These are phyloP conservation scores for Bothriochloa decipiens DNA, from an alignment of 176 grass and related monocot species.

Conservation along the genomic window DNA sequence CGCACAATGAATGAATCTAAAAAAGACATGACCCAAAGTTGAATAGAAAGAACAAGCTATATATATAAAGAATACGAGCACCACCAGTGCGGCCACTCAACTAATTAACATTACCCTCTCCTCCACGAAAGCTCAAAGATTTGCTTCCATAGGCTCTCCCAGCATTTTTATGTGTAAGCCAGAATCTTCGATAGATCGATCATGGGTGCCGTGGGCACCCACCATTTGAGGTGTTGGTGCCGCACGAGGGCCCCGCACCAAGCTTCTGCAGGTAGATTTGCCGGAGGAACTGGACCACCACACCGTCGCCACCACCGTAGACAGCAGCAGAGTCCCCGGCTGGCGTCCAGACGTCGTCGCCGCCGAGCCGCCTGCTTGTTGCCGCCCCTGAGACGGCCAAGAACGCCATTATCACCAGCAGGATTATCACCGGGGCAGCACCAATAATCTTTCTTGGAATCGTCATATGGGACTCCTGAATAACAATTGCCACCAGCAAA, in stretches of 20 bases:
- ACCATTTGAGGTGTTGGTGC: constrained; percentile 46
- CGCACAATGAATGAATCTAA: not conserved
- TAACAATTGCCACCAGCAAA: too few species aligned
- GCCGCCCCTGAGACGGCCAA: constrained; percentile 14
- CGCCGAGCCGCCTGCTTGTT: constrained; percentile 16
- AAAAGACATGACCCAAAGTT: not conserved
- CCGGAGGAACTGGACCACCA: constrained; percentile 13
- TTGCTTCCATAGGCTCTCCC: not conserved
- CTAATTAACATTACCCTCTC: constrained; percentile 19
- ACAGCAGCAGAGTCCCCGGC: not conserved
- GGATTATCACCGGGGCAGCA: not conserved
- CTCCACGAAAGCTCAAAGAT: not conserved
- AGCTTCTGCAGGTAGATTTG: constrained; percentile 46
- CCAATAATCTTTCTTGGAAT: not conserved
- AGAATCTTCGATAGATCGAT: constrained; percentile 28
- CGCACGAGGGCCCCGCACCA: constrained; percentile 38
- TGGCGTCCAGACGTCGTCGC: not conserved
- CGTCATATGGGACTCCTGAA: not conserved
- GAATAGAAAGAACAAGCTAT: not conserved
- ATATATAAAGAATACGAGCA: not conserved
- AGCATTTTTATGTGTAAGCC: not conserved
- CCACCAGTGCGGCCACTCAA: not conserved
- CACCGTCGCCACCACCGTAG: not conserved
- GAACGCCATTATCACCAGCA: constrained; percentile 30
- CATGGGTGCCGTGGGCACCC: constrained; percentile 31